Evolutionary conservation across 2,329 filamentous ascomycete species (phyloP), one percentile per base, ranked within the genome.

Genomic region (Penicillium sp.): DNA sequence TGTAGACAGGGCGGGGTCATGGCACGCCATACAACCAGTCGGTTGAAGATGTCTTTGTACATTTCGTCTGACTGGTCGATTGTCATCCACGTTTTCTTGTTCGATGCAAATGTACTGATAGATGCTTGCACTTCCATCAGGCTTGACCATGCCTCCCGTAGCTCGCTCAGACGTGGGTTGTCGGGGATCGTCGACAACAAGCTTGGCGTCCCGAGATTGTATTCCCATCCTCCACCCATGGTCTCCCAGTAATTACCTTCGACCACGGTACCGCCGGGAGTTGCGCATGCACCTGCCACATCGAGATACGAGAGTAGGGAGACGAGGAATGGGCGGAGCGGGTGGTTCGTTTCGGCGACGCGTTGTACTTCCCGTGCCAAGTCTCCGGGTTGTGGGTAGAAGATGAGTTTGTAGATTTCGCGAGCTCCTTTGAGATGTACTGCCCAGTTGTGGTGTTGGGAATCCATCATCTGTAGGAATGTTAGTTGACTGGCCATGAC

Each of bases 221-320:
- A 74, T 57, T 76, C 71, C 73, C 73, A 76, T 3, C 70, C 72
- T 8, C 72, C 70, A 5, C 69, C 73, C n/a, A 73, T 65, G 1
- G 71, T 73, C 57, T 70, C 68, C 74, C 74, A 76, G 51, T 77
- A 77, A 56, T 69, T 72, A 3, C 73, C 73, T 49, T 73, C 65
- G 12, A 76, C 70, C 8, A 76, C 65, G 4, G 73, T 75, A 3
- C 71, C 73, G 29, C 75, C 71, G 21, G 70, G 70, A 6, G 72
- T 74, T 5, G 73, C 72, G 55, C 74, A 75, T 12, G 75, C 70
- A 29, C 74, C 74, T 0, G 74, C 74, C 21, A 76, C 73, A 48
- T 77, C 74, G 19, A 77, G 72, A 54, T 75, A 76, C 2, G 72
- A 75, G 35, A 76, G 68, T 15, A 75, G 65, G 2, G 73, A 76